Evolutionary conservation across 768 basidiomycete species (phyloP), one percentile per base, ranked within the genome.

Genomic region (Botryobasidium botryosum): DNA sequence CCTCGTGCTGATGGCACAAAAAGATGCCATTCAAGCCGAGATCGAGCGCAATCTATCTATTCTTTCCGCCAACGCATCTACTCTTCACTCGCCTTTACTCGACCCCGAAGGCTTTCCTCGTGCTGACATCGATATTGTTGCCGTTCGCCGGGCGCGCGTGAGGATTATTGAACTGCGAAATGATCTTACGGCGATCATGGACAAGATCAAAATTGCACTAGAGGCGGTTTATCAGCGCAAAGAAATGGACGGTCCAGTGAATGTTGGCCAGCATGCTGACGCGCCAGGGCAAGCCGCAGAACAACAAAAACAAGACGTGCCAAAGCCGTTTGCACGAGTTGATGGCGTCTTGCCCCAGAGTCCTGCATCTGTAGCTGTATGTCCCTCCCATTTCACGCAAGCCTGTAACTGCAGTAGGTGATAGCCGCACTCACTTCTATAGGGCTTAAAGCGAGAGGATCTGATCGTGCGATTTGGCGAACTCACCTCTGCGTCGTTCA

Each of bases 51-150:
- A 84, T 42, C 60, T 71, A 29, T 62, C 71, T 35, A 68, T 85
- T 44, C 72, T 87, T 52, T 64, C 67, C 53, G 63, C 68, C 40
- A 80, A 85, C 54, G 27, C 47, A n/a, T 70, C 70, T 26, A 75
- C 70, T 2, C 72, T 87, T 66, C 62, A 72, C 21, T 72, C 80
- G 0, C 75, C 84, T 0, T 72, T 96, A 27, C 72, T 94, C 38
- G 88, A 94, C 56, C 50, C 65, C 1, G 83, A 94, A 43, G 92
- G 92, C 5, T 96, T 86, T 60, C 91, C 91, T 1, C 71, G 87
- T 12, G 75, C 74, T 12, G 66, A 92, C 61, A 71, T 96, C 50
- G 84, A 91, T 52, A 67, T 92, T 15, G 84, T 74, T 56, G 76
- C 79, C 8, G 77, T 91, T 17, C 68, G 85, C 27, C n/a, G 27